Evolutionary conservation across 495 filamentous ascomycete species (phyloP).

Genomic region (Hypoxylon intermedium): DNA sequence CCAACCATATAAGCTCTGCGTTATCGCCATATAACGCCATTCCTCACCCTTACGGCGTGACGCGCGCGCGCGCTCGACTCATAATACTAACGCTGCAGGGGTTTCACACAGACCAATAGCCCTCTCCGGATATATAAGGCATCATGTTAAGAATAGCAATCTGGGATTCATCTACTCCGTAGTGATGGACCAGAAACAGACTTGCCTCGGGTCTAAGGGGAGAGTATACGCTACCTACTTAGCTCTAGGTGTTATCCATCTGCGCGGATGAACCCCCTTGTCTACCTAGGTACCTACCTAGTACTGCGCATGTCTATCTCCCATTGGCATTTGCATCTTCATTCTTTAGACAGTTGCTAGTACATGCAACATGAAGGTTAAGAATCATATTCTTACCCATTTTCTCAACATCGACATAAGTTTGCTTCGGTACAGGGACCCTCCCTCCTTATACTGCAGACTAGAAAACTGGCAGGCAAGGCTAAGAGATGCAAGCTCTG

Average conservation of each 20-base stretch:
- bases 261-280: not conserved
- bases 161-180: conserved; percentile 22
- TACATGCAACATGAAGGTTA: not conserved
- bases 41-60: too few relatives aligned
- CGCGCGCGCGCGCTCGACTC: too few relatives aligned
- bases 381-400: not conserved
- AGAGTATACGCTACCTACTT: not conserved
- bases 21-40: too few relatives aligned
- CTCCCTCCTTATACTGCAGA: conserved; percentile 20
- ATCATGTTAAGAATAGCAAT: conserved; percentile 22
- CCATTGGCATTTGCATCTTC: not conserved
- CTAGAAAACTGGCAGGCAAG: conserved; percentile 37
- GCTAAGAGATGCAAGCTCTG: conserved; percentile 29
- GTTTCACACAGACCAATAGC: conserved; percentile 21
- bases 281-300: not conserved
- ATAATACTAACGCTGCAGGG: too few relatives aligned
- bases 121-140: conserved; percentile 29
- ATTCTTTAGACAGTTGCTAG: not conserved
- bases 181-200: conserved; percentile 11
- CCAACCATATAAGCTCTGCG: too few relatives aligned
- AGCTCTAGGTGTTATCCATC: not conserved
- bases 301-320: too few relatives aligned
- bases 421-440: conserved; percentile 29
- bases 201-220: conserved; percentile 6
- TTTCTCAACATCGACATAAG: not conserved